Conservation (phyloP, 1,284 basidiomycete genomes). For the Cutaneotrichosporon curvatum region DNA sequence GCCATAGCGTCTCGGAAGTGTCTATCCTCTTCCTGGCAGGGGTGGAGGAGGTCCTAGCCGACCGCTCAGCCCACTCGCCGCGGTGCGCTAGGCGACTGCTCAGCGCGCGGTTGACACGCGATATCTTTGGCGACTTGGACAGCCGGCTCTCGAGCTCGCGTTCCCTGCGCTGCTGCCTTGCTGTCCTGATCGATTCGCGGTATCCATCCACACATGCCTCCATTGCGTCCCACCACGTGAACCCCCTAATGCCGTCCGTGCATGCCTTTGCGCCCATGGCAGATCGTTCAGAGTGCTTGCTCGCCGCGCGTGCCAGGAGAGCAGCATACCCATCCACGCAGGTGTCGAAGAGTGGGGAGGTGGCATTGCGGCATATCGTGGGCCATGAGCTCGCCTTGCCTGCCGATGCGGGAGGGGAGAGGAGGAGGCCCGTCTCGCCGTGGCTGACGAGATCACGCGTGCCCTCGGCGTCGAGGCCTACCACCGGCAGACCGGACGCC, state of each 20-base stretch:
- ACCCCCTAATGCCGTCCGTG: constrained; percentile 45
- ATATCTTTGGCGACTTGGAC: constrained; percentile 9
- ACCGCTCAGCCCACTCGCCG: constrained; percentile 1
- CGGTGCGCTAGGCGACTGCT: constrained; percentile 18
- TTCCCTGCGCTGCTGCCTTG: constrained; percentile 1
- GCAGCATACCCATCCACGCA: constrained; percentile 48
- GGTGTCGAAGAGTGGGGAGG: constrained; percentile 37
- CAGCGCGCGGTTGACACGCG: constrained; percentile 22
- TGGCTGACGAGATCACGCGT: constrained; percentile 54
- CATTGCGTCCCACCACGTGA: constrained; percentile 55
- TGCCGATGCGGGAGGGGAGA: constrained; percentile 35
- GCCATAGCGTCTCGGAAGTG: constrained; percentile 12
- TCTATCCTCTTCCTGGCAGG: background rate
- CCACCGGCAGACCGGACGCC: constrained; percentile 53
- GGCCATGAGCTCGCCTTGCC: constrained; percentile 27
- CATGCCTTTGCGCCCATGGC: constrained; percentile 47
- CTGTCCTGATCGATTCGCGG: constrained; percentile 43
- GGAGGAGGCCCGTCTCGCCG: constrained; percentile 48
- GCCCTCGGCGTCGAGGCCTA: constrained; percentile 54
- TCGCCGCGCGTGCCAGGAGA: constrained; percentile 44
- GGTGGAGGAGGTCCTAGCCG: background rate
- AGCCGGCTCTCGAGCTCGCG: background rate
- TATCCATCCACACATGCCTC: constrained; percentile 53
- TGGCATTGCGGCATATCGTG: constrained; percentile 35
- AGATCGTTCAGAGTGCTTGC: constrained; percentile 40